A percentile compares a stretch with the other conserved stretches of the same genome.
Evolutionary conservation across 768 basidiomycete species (phyloP).

Genomic region (Artomyces pyxidatus): DNA sequence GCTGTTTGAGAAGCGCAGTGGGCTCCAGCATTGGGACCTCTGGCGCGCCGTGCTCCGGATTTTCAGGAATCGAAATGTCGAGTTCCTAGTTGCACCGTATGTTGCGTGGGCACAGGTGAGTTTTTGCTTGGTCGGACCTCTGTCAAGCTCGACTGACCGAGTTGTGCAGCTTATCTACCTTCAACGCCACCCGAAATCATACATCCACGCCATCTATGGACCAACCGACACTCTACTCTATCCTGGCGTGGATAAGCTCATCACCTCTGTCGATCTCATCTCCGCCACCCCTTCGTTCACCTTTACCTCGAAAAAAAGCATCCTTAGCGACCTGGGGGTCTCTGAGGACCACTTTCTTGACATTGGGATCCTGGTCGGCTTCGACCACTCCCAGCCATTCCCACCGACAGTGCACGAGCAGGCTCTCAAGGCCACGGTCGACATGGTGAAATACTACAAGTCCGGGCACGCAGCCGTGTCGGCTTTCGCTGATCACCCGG

Average conservation of each 20-base stretch:
- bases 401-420: constrained; percentile 77
- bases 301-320: constrained; percentile 70
- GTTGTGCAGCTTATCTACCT: constrained; percentile 79
- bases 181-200: constrained; percentile 85
- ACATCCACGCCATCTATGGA: constrained; percentile 91
- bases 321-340: constrained; percentile 61
- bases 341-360: constrained; percentile 92
- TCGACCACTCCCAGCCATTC: constrained; percentile 72
- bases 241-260: constrained; percentile 81
- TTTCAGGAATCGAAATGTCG: constrained; percentile 90
- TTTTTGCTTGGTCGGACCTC: constrained; percentile 18
- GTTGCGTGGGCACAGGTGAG: constrained; percentile 91
- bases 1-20: constrained; percentile 70
- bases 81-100: constrained; percentile 95
- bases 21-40: constrained; percentile 79
- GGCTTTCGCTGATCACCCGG: constrained; percentile 72
- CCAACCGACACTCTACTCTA: constrained; percentile 87
- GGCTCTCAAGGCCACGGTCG: constrained; percentile 76
- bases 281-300: constrained; percentile 65
- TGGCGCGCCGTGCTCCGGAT: constrained; percentile 89
- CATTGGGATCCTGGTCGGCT: constrained; percentile 86
- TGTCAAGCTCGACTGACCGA: constrained; percentile 2
- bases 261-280: constrained; percentile 78
- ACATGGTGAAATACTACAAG: constrained; percentile 91
- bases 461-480: constrained; percentile 75